Evolutionary conservation across 371 early-diverging fungal genomes (phyloP).

Genomic region (Blakeslea trispora): DNA sequence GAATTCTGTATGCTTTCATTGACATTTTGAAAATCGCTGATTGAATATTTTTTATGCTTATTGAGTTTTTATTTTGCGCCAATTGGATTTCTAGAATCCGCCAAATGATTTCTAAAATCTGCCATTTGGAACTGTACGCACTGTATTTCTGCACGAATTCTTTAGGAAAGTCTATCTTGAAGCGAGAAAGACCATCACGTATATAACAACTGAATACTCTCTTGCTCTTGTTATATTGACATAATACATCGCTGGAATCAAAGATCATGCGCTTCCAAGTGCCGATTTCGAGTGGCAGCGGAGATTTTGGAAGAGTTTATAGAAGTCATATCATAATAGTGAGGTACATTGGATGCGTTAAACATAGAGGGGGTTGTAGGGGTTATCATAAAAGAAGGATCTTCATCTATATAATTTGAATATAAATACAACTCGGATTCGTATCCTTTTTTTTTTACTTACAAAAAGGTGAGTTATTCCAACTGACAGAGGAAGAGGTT

Average conservation of each 20-base stretch:
- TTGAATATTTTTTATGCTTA: too few relatives aligned
- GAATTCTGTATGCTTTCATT: too few relatives aligned
- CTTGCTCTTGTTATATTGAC: constrained; percentile 57
- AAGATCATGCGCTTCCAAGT: constrained; percentile 76
- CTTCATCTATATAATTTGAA: constrained; percentile 1
- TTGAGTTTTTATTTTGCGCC: too few relatives aligned
- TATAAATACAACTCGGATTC: not conserved
- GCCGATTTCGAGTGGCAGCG: constrained; percentile 66
- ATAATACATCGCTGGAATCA: constrained; percentile 56
- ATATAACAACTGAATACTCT: constrained; percentile 68
- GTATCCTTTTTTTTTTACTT: constrained; percentile 3
- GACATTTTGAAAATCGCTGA: too few relatives aligned
- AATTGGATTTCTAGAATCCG: too few relatives aligned
- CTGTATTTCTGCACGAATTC: constrained; percentile 48
- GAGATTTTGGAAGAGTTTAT: constrained; percentile 3
- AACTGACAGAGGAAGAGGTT: constrained; percentile 9
- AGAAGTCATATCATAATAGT: constrained; percentile 5
- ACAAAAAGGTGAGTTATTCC: constrained; percentile 22
- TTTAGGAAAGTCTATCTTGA: constrained; percentile 73
- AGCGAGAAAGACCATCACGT: constrained; percentile 62
- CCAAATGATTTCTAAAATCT: too few relatives aligned
- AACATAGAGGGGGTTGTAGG: constrained; percentile 14
- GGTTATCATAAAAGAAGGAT: constrained; percentile 8
- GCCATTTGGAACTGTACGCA: too few relatives aligned
- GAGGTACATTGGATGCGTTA: not conserved